Base-by-base conservation (phyloP, 2,329 filamentous ascomycete species). In the Sporothrix protearum region DNA sequence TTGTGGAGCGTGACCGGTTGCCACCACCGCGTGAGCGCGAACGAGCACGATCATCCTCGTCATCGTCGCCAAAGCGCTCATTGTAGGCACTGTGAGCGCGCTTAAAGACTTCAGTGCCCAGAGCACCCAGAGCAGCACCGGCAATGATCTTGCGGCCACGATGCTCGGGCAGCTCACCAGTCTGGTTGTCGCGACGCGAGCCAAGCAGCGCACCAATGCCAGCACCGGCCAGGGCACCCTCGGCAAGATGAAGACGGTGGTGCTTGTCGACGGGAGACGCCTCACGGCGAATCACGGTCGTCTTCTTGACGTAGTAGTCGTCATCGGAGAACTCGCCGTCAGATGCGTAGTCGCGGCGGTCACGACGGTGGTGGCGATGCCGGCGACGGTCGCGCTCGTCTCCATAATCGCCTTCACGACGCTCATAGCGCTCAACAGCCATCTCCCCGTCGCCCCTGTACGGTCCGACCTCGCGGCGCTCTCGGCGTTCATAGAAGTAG, bases 171-270 rank as follows among this genome's bases (percentile, higher is more conserved):
- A 85, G 76, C 30, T 86, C 85, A 67, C 85, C 85, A 2, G 85
- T 80, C 69, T 85, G 80, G 70, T 82, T 82, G 68, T 84, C 83
- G 64, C 86, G 83, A 25, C 87, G 85, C 64, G 85, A 86, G 19
- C 85, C 82, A 6, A 89, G 79, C 2, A 90, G 79, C n/a, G 88
- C 88, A 12, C 86, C 85, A 8, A 88, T 79, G 66, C 88, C 88
- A 22, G 88, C 88, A 19, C 88, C 88, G 36, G 88, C 88, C 19
- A 90, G 81, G 10, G 88, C 88, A n/a, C 88, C 88, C 76, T 89
- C 88, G 28, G 88, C 88, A 5, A 91, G 78, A 75, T 89, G 86
- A 77, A 84, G 88, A 75, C 86, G 86, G 74, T 87, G 84, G 67
- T 83, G 64, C 12, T 80, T 4, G 82, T 80, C 74, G 84, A 72